Evolutionary conservation across 148 eudicot genomes (phyloP).

Genomic region (Nyssa sinensis): DNA sequence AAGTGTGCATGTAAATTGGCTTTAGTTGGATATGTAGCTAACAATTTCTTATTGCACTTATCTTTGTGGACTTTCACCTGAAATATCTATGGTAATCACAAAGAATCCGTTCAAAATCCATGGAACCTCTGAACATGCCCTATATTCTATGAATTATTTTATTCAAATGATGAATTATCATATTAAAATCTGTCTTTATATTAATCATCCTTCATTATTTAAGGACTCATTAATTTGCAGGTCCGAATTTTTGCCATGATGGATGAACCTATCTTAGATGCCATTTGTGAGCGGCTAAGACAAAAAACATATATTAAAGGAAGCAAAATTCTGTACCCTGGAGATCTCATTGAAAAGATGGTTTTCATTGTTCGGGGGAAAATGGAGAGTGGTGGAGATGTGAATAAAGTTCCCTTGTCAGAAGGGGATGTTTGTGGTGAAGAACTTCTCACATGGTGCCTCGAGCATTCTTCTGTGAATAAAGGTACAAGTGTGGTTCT

Average conservation of each 20-base stretch:
- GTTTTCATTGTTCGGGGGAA: constrained; percentile 76
- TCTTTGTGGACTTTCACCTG: constrained; percentile 2
- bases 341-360: constrained; percentile 74
- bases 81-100: not conserved
- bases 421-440: constrained; percentile 81
- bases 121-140: not conserved
- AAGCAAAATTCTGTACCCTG: constrained; percentile 51
- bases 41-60: not conserved
- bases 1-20: not conserved
- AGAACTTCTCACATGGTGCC: constrained; percentile 81
- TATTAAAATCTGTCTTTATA: not conserved
- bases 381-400: constrained; percentile 66
- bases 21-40: not conserved
- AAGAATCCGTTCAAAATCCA: not conserved
- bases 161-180: not conserved
- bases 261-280: constrained; percentile 73
- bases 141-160: not conserved
- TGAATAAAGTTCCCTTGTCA: constrained; percentile 33
- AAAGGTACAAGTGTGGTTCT: constrained; percentile 42
- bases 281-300: constrained; percentile 71
- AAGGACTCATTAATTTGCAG: constrained; percentile 24
- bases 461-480: constrained; percentile 58
- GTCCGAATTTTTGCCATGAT: constrained; percentile 64
- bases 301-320: constrained; percentile 67
- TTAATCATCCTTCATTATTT: not conserved